Evolutionary conservation across 2,329 filamentous ascomycete genomes (phyloP), one percentile per base, ranked within the genome.

Genomic region (Colletotrichum tropicale): DNA sequence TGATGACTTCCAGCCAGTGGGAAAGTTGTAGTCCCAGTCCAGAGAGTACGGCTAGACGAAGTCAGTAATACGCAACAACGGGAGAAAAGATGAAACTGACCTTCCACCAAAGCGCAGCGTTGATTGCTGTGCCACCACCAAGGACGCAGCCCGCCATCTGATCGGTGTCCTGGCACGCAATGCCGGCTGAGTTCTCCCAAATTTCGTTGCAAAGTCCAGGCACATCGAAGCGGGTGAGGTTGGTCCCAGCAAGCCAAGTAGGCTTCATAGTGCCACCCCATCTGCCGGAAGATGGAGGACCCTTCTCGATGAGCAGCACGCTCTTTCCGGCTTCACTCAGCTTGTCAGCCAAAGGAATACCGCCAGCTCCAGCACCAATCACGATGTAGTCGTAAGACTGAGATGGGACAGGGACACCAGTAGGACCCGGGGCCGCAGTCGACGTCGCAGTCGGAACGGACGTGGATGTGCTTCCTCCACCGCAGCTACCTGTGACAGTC

Each of bases 21-120:
- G 94, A 85, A 94, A 96, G 82, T 94, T 93, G 81, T 90, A 88
- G 81, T 95, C 92, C 87, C 93, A 95, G 81, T 95, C 94, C 9
- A 85, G 82, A 7, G 89, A 87, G 76, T 92, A 90, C 0, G 94
- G 90, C 85, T 89, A 68, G 2, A 0, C 2, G 3, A 6, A 1
- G 32, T 76, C 6, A 76, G 70, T 6, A 8, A 16, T 2, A 8
- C 2, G 1, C 3, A 6, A 4, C n/a, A 28, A 32, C 3, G 18
- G 5, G 12, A 5, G 78, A 73, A 64, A 65, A 3, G 55, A 5
- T 1, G 13, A 8, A 3, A 67, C 82, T 79, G 75, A 87, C 88
- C 82, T 90, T 92, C 88, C 91, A 93, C 90, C 92, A 94, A 38
- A 94, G 87, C 60, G 91, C 92, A 66, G 93, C 91, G 78, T 94